These are phyloP conservation scores for Xylaria bambusicola DNA, from an alignment of 495 filamentous ascomycete species.

Conservation along the genomic window DNA sequence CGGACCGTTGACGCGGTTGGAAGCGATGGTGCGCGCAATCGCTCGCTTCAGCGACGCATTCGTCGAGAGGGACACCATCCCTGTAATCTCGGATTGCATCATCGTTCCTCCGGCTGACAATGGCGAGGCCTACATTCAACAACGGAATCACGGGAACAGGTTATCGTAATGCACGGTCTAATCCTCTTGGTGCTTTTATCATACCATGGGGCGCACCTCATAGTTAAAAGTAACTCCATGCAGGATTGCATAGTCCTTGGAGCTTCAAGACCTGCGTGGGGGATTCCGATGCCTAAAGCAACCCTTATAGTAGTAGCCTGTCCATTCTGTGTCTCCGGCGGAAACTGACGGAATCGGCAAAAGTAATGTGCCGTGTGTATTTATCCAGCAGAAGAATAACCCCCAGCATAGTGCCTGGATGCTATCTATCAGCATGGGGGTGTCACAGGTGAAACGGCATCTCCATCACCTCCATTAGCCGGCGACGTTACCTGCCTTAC, in stretches of 20 bases:
- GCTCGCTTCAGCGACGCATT: neutral
- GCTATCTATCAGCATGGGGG: neutral
- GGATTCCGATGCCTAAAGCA: neutral
- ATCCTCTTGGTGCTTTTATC: neutral
- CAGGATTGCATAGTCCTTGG: neutral
- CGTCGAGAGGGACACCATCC: neutral
- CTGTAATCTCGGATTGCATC: neutral
- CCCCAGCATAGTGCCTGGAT: neutral
- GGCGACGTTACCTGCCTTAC: neutral
- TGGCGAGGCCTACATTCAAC: too few species aligned
- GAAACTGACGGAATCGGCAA: neutral
- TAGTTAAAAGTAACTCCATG: neutral
- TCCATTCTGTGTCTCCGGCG: neutral
- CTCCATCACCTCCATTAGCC: too few species aligned
- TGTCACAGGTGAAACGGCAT: neutral
- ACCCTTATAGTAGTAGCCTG: too few species aligned
- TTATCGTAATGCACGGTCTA: neutral
- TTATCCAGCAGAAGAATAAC: conserved; percentile 4
- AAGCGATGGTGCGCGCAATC: neutral
- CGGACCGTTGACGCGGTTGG: too few species aligned
- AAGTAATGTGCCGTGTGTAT: conserved; percentile 1
- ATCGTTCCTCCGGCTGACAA: neutral
- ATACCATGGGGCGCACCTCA: neutral
- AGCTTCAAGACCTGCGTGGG: too few species aligned
- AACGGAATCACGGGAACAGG: neutral